phyloP scores from a whole-genome alignment of 2,329 filamentous ascomycete species.

The Paecilomyces sp. region DNA sequence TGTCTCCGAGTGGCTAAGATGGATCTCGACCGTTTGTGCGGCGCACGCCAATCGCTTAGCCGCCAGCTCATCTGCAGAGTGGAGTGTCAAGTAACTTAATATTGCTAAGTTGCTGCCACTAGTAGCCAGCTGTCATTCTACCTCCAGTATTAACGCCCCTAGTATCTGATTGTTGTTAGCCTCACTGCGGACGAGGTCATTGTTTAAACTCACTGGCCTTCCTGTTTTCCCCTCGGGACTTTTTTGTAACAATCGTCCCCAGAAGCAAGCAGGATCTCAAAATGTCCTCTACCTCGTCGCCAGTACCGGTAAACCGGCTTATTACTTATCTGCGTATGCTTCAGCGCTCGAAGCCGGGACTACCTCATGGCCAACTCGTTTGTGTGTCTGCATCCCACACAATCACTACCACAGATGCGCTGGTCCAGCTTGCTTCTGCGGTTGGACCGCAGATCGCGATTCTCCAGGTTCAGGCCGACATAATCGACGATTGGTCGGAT shows the following conservation, averaged over 20 bases:
- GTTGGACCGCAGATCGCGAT: constrained; percentile 55
- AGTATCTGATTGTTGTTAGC: neutral
- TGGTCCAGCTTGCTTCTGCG: constrained; percentile 50
- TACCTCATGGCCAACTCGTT: constrained; percentile 32
- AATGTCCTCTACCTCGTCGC: neutral
- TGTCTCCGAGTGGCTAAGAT: neutral
- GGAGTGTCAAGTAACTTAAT: neutral
- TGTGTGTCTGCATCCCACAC: constrained; percentile 49
- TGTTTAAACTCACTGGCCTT: neutral
- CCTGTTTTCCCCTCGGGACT: neutral
- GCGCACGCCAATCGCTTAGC: neutral
- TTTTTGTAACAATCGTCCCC: neutral
- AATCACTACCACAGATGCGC: constrained; percentile 48
- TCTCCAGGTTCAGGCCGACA: constrained; percentile 56
- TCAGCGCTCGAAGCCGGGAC: constrained; percentile 22
- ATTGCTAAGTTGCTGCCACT: neutral
- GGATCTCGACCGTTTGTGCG: neutral
- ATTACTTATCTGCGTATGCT: constrained; percentile 30
- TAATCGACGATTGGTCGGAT: constrained; percentile 54
- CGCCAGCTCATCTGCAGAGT: neutral
- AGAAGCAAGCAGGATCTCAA: neutral
- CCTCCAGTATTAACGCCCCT: neutral
- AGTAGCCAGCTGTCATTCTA: neutral
- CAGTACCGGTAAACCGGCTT: constrained; percentile 25
- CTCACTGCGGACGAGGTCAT: neutral